These are phyloP conservation scores for Tricholoma bakamatsutake DNA, from an alignment of 768 basidiomycete species.

Conservation along the genomic window DNA sequence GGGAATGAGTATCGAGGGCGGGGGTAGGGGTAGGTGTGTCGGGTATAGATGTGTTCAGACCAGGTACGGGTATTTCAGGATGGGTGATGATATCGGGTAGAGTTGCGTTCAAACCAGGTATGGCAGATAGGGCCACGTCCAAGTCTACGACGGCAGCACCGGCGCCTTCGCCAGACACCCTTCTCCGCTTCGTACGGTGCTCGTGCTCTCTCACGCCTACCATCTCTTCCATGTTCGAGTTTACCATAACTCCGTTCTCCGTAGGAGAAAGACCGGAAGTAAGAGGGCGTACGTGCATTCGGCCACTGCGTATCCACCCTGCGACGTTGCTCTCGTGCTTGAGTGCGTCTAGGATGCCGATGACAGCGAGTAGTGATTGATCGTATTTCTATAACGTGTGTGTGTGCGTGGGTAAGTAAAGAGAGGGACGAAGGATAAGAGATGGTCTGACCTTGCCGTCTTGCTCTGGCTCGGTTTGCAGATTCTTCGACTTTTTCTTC, in stretches of 20 bases:
- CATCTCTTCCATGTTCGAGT: neutral
- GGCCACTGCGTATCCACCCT: constrained; percentile 54
- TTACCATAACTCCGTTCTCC: no score
- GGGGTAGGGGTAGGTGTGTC: no score
- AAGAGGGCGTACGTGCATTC: neutral
- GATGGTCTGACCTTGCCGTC: neutral
- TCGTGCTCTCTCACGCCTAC: neutral
- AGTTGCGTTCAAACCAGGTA: no score
- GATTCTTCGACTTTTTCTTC: neutral
- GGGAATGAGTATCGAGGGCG: no score
- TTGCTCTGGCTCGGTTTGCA: neutral
- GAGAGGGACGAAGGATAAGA: neutral
- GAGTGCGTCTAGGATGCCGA: constrained; percentile 60
- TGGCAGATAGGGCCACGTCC: no score
- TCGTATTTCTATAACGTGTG: constrained; percentile 30
- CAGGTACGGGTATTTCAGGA: neutral
- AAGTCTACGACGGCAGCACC: no score
- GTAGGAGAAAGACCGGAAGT: neutral
- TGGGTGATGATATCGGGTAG: neutral
- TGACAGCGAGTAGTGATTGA: constrained; percentile 55
- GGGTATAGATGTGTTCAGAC: no score
- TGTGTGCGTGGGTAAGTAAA: neutral
- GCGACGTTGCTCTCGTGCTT: constrained; percentile 59
- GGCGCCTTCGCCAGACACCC: neutral
- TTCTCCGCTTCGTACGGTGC: neutral